Base-by-base conservation (phyloP, 2,329 filamentous ascomycete genomes). In the Colletotrichum sp. region DNA sequence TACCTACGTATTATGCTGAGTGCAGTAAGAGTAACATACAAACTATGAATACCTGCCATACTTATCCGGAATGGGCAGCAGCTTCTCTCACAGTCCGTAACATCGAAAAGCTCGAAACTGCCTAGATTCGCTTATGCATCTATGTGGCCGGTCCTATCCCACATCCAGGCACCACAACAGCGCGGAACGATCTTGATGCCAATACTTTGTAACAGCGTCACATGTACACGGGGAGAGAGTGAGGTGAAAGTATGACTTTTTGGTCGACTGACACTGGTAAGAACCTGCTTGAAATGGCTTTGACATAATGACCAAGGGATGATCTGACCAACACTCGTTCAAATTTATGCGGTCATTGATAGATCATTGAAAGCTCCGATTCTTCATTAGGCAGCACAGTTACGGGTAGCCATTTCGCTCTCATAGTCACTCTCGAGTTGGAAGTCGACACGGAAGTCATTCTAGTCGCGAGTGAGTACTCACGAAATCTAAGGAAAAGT, bases 301-400 rank as follows among this genome's bases (percentile, higher is more conserved):
- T 21, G n/a, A 8, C 44, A 52, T 13, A 24, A 52, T 21, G 44
- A 52, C 12, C 44, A 13, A 52, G n/a, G 44, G n/a, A 6, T 21
- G n/a, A 21, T 52, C n/a, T 52, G 44, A 7, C 6, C 44, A 52
- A 52, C 10, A 21, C 6, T 52, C 44, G 12, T 24, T 52, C 6
- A 52, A 13, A 13, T 52, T 21, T 7, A 52, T 24, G 44, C 12
- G n/a, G n/a, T 6, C n/a, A 52, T 52, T 24, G 6, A 21, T 9
- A 92, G 84, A 80, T 92, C 91, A 80, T 88, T 90, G 76, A 93
- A 86, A 7, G 90, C 90, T 89, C 90, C 93, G 1, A 93, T 92
- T 64, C 36, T 87, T 88, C 82, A 18, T 49, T 94, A 90, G 83
- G 90, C 88, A 49, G 88, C 89, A 82, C 93, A 94, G 82, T 90